A percentile compares a stretch with the other conserved stretches of the same genome.
Evolutionary conservation across 106 monocot species (phyloP).

Genomic region (Chionographis japonica): DNA sequence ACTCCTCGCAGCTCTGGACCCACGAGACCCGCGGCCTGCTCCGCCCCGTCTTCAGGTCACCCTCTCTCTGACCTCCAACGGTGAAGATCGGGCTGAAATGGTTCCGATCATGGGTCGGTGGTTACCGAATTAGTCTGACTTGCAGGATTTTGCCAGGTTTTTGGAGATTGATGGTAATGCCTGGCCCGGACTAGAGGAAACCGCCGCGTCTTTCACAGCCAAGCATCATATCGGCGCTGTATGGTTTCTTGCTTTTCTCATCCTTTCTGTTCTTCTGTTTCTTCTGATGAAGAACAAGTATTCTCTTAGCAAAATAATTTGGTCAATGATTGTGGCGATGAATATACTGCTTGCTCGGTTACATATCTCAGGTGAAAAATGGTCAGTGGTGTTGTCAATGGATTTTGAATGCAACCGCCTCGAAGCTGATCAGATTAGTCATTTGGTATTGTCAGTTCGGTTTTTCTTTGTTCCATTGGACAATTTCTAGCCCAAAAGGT

Average conservation of each 20-base stretch:
- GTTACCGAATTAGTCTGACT: not conserved
- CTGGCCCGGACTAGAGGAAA: slow-evolving; percentile 77
- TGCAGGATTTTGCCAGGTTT: slow-evolving; percentile 28
- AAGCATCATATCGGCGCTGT: slow-evolving; percentile 71
- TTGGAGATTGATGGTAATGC: slow-evolving; percentile 68
- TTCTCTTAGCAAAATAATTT: not conserved
- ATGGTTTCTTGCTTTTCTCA: slow-evolving; percentile 7
- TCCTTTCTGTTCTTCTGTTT: not conserved
- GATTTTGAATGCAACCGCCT: too few relatives aligned
- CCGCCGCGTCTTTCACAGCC: slow-evolving; percentile 37
- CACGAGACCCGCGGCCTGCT: slow-evolving; percentile 67
- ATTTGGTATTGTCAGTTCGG: too few relatives aligned
- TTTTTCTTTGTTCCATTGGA: too few relatives aligned
- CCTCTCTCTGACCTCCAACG: too few relatives aligned
- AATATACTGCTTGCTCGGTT: not conserved
- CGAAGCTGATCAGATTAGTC: too few relatives aligned
- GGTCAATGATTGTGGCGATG: not conserved
- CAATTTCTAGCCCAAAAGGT: too few relatives aligned
- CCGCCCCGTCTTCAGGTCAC: slow-evolving; percentile 72
- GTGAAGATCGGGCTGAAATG: too few relatives aligned
- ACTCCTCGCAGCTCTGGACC: slow-evolving; percentile 46
- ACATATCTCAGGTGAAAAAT: too few relatives aligned
- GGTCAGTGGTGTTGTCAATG: too few relatives aligned
- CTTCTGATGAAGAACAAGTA: not conserved
- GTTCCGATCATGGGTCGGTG: too few relatives aligned